A percentile compares a stretch with the other conserved stretches of the same genome.
Evolutionary conservation across 1,284 basidiomycete species (phyloP).

Genomic region (Sporisorium iseilematis-ciliati): DNA sequence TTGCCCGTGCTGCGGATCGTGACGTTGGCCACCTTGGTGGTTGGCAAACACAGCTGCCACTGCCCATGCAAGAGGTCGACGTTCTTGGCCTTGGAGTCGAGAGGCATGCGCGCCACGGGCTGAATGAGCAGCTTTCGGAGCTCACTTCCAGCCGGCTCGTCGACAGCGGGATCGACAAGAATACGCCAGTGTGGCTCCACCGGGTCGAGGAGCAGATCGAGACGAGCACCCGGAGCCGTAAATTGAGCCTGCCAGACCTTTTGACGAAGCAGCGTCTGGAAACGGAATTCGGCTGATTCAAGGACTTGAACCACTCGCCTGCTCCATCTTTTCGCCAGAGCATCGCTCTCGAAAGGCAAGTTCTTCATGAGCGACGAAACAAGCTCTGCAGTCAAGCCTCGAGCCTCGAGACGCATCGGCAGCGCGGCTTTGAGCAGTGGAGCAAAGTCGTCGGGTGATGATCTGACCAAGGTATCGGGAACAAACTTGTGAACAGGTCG

Average conservation of each 20-base stretch:
- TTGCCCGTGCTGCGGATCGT: conserved; percentile 79
- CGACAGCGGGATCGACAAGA: conserved; percentile 76
- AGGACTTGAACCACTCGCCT: conserved; percentile 78
- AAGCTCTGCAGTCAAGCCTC: conserved; percentile 70
- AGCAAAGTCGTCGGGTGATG: conserved; percentile 78
- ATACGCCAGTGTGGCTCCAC: conserved; percentile 86
- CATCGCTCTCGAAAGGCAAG: conserved; percentile 67
- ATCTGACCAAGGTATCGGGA: conserved; percentile 71
- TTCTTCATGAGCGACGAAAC: conserved; percentile 74
- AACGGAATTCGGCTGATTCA: conserved; percentile 68
- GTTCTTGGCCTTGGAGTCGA: conserved; percentile 59
- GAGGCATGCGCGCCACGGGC: conserved; percentile 82
- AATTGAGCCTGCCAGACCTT: conserved; percentile 87
- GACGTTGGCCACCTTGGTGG: conserved; percentile 74
- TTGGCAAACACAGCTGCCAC: conserved; percentile 87
- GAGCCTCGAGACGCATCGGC: conserved; percentile 81
- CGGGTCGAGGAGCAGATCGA: conserved; percentile 83
- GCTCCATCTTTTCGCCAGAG: conserved; percentile 78
- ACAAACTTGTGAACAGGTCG: conserved; percentile 85
- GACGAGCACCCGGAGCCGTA: conserved; percentile 77
- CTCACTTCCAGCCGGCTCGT: conserved; percentile 82
- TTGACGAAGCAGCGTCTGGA: conserved; percentile 73
- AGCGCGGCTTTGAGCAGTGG: conserved; percentile 82
- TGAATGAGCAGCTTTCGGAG: conserved; percentile 80
- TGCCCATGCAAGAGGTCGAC: conserved; percentile 76